Conservation (phyloP, 2,329 filamentous ascomycete genomes). For the Diplocarpon rosae region DNA sequence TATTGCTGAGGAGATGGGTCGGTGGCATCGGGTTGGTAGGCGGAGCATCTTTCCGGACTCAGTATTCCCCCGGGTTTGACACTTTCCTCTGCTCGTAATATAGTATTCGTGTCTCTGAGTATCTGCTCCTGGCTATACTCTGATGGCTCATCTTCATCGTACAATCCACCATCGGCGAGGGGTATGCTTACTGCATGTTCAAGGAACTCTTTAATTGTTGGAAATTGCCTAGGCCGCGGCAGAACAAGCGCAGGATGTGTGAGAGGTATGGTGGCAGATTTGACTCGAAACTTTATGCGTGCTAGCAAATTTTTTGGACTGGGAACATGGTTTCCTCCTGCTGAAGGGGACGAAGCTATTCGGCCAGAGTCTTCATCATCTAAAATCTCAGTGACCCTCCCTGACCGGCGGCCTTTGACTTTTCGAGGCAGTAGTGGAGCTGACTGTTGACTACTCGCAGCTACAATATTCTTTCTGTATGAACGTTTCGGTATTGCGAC, state of each 20-base stretch:
- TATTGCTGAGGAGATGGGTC: constrained; percentile 70
- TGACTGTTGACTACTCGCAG: constrained; percentile 16
- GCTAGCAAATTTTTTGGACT: constrained; percentile 27
- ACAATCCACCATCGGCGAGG: constrained; percentile 44
- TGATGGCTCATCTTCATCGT: constrained; percentile 44
- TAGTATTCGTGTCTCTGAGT: constrained; percentile 55
- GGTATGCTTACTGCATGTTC: constrained; percentile 38
- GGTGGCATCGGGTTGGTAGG: constrained; percentile 61
- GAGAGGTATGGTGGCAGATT: constrained; percentile 40
- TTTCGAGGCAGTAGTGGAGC: constrained; percentile 7
- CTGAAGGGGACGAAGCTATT: constrained; percentile 6
- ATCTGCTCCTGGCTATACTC: constrained; percentile 51
- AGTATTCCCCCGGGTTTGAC: constrained; percentile 65
- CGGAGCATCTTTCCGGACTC: constrained; percentile 56
- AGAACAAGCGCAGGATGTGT: constrained; percentile 49
- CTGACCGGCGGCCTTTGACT: constrained; percentile 19
- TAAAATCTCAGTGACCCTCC: constrained; percentile 15
- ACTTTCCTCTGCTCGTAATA: constrained; percentile 61
- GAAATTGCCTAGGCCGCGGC: constrained; percentile 38
- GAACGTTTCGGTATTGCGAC: constrained; percentile 17
- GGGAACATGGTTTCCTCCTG: constrained; percentile 13
- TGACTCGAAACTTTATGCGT: constrained; percentile 40
- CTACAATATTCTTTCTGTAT: constrained; percentile 17
- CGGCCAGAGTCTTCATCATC: constrained; percentile 11
- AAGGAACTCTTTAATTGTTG: constrained; percentile 48